Evolutionary conservation across 176 grass and related monocot genomes (phyloP).

Genomic region (Thalia dealbata): DNA sequence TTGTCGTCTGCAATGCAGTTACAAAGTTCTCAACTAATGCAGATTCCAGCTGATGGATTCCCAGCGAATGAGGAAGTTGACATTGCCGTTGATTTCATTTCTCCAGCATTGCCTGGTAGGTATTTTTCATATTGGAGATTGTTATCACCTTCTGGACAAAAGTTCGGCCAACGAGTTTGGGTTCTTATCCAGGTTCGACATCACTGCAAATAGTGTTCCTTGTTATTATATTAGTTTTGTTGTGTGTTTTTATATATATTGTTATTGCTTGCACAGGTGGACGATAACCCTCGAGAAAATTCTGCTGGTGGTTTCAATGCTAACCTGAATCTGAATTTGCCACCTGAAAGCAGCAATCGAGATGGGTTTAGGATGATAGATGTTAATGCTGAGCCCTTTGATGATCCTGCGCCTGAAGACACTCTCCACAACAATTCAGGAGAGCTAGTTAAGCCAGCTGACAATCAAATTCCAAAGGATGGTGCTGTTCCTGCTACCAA

Average conservation of each 20-base stretch:
- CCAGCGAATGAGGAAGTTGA: constrained; percentile 34
- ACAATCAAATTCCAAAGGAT: background rate
- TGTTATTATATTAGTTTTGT: background rate
- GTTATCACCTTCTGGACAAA: constrained; percentile 46
- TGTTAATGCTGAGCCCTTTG: constrained; percentile 24
- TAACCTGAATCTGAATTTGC: constrained; percentile 38
- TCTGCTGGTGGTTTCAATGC: constrained; percentile 17
- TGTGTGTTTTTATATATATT: background rate
- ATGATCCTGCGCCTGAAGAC: background rate
- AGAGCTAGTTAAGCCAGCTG: background rate
- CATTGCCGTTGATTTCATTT: constrained; percentile 46
- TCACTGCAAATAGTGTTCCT: background rate
- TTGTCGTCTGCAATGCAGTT: background rate
- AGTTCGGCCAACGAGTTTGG: constrained; percentile 71
- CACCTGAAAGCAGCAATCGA: constrained; percentile 19
- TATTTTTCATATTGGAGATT: constrained; percentile 86
- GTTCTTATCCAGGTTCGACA: constrained; percentile 62
- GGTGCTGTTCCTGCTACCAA: background rate
- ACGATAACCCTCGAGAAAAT: constrained; percentile 40
- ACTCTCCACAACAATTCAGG: background rate
- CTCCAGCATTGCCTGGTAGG: constrained; percentile 52
- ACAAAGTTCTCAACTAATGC: background rate
- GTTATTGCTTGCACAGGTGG: constrained; percentile 6
- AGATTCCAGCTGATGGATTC: constrained; percentile 50
- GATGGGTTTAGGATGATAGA: constrained; percentile 25